Conservation (phyloP, 345 rosid genomes). For the Geranium rotundifolium region DNA sequence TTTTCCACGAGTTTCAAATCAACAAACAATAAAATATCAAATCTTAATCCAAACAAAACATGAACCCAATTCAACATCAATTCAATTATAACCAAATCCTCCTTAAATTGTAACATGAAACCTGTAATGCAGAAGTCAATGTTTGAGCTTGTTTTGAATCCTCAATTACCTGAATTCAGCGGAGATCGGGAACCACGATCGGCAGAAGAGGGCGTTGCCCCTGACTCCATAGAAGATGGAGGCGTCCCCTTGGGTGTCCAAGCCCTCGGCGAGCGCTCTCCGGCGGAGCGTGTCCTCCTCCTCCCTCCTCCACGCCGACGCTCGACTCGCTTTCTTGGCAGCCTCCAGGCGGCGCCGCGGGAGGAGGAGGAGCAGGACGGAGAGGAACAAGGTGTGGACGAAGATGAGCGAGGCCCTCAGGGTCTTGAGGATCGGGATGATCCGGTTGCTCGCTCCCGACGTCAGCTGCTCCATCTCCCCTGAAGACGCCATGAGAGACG, state of each 20-base stretch:
- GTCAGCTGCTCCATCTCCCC: slow-evolving; percentile 80
- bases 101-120: no score
- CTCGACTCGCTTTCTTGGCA: slow-evolving; percentile 17
- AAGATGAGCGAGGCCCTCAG: slow-evolving; percentile 36
- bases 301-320: slow-evolving; percentile 42
- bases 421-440: slow-evolving; percentile 55
- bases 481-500: slow-evolving; percentile 17
- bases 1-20: no score
- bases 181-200: slow-evolving; percentile 75
- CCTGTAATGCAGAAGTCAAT: no score
- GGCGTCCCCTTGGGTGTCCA: slow-evolving; percentile 51
- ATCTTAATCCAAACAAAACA: no score
- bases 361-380: slow-evolving; percentile 47
- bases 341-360: slow-evolving; percentile 40
- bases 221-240: slow-evolving; percentile 53
- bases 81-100: no score
- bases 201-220: slow-evolving; percentile 64
- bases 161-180: slow-evolving; percentile 47
- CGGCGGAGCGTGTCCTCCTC: slow-evolving; percentile 83
- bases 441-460: slow-evolving; percentile 96
- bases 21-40: no score
- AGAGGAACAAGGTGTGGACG: slow-evolving; percentile 39
- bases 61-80: no score
- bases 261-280: slow-evolving; percentile 66
- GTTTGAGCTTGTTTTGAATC: not conserved